Evolutionary conservation across 164 flowering plant species (phyloP), one percentile per base, ranked within the genome.

Genomic region (Aristolochia californica): DNA sequence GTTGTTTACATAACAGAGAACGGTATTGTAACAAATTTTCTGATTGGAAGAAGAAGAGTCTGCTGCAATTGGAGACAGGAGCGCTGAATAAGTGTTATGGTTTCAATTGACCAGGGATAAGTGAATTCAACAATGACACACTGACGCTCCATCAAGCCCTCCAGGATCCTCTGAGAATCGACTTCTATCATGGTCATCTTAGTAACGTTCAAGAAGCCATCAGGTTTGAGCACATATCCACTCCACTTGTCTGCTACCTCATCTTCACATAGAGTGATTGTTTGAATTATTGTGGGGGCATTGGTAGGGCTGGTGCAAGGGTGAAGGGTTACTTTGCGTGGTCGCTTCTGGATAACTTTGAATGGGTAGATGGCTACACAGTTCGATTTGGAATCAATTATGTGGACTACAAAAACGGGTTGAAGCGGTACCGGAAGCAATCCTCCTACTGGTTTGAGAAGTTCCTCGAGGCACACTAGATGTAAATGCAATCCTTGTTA

Each of bases 261-360:
- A 2, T 44, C 9, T 44, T 13, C 17, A n/a, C 13, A 14, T 2
- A n/a, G n/a, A 2, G 16, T 9, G 4, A 44, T 13, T 2, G 1
- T n/a, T 15, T 20, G 8, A 15, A 22, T 48, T 5, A 15, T 7
- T 15, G 2, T 8, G 2, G 1, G 17, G 50, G 21, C 20, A 16
- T 47, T 53, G 52, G 61, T 47, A 69, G 72, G 65, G 65, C 62
- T 0, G 82, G 75, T 5, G 79, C 62, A 11, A 61, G 71, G 5
- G 68, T 78, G 50, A 70, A 60, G 56, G 78, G 78, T 14, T 78
- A 74, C 53, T 75, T 71, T 63, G 79, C 74, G 22, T 75, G 78
- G 82, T 69, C 79, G 13, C 54, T 78, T n/a, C 23, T 74, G 57
- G 79, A 75, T 54, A 66, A 73, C 63, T 75, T 75, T n/a, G 78